A percentile compares a stretch with the other conserved stretches of the same genome.
Conservation (phyloP, 2,329 filamentous ascomycete genomes). For the Colletotrichum viniferum region DNA sequence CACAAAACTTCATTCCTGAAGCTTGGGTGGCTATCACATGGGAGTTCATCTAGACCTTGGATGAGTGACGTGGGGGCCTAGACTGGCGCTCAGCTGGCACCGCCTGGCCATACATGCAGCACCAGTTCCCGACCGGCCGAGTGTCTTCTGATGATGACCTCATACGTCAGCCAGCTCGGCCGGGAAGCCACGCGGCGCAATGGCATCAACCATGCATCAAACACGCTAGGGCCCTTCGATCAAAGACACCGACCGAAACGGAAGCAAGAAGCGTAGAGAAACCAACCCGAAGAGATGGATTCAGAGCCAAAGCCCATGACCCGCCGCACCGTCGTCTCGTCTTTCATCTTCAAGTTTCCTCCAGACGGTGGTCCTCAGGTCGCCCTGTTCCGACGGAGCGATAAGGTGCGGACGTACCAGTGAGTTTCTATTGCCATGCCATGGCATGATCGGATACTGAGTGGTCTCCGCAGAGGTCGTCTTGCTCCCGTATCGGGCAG, state of each 20-base stretch:
- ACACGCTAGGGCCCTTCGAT: neutral
- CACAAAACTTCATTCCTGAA: neutral
- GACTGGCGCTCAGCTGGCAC: neutral
- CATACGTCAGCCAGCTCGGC: neutral
- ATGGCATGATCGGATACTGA: neutral
- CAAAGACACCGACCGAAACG: neutral
- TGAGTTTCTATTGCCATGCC: constrained; percentile 34
- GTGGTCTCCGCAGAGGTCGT: constrained; percentile 45
- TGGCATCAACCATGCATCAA: neutral
- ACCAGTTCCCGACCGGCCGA: neutral
- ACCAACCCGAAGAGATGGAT: neutral
- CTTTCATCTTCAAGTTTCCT: constrained; percentile 55
- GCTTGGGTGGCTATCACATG: neutral
- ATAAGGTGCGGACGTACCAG: constrained; percentile 64
- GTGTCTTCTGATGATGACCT: neutral
- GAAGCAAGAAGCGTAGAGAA: neutral
- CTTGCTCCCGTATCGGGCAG: constrained; percentile 67
- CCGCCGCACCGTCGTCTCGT: constrained; percentile 48
- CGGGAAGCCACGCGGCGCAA: neutral
- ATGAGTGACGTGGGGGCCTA: neutral
- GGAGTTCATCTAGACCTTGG: neutral
- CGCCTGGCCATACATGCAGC: neutral
- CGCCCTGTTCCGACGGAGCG: constrained; percentile 66
- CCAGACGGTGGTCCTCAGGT: constrained; percentile 48
- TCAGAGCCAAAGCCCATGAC: neutral